Base-by-base conservation (phyloP, 768 basidiomycete genomes). In the Psilocybe sp. region DNA sequence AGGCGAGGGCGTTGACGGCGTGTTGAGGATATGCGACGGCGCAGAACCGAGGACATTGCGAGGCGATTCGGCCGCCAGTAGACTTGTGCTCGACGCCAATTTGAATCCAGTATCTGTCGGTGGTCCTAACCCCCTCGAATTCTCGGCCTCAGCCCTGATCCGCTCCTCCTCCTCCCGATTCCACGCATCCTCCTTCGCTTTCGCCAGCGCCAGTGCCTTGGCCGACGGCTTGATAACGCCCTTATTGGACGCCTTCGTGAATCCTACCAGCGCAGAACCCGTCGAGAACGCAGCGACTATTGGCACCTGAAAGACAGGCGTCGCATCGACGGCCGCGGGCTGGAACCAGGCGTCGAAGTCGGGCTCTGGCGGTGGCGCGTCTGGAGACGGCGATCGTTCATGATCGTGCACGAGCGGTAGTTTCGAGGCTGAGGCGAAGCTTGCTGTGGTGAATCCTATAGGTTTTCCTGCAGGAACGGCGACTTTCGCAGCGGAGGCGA, bases 321-420 rank as follows among this genome's bases (percentile, higher is more conserved):
- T 51, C 2, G 67, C 44, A 14, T 61, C 48, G 18, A 61, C 54
- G 5, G 64, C 42, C 5, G 62, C 65, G 3, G 75, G 58, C 45
- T 71, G 64, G 62, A 84, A 84, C 82, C 81, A 84, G 8, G 71
- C 64, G 14, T 71, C 69, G 53, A 72, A 73, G 54, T 78, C 72
- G 31, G 60, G 62, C 41, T 77, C 74, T 46, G 64, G 64, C 44
- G 66, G 64, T 9, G 62, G 60, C 1, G n/a, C 55, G 48, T 75
- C 73, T 9, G 75, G 72, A 0, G 74, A 76, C 5, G 69, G 65
- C 2, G 73, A 72, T n/a, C 65, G 66, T 44, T 60, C 52, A 33
- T 56, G 43, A 31, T 65, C 55, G 20, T 52, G 48, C 10, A 19
- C 37, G 8, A 36, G 41, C 10, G 52, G 44, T 11, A 60, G 49